A percentile compares a stretch with the other conserved stretches of the same genome.
Evolutionary conservation across 257 asterid species (phyloP).

Genomic region (Jaltomata sinuosa): DNA sequence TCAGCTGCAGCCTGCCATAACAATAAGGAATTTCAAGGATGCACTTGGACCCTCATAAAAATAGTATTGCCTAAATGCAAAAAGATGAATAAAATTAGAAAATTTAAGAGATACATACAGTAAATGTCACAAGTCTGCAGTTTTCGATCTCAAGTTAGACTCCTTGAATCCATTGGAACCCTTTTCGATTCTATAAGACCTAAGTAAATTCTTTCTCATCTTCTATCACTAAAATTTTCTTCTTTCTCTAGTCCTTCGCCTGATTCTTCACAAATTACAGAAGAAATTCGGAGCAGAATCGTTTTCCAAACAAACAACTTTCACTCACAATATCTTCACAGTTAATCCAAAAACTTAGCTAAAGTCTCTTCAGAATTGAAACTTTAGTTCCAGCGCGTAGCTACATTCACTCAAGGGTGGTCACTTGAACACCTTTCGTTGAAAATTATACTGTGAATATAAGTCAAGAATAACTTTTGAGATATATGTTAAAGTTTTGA

Average conservation of each 20-base stretch:
- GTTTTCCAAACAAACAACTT: not conserved
- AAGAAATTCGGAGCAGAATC: not conserved
- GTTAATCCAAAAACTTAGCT: not conserved
- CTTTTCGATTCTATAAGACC: not conserved
- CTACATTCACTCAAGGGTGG: no score
- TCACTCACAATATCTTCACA: not conserved
- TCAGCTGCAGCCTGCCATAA: conserved; percentile 88
- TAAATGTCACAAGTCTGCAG: not conserved
- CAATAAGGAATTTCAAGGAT: not conserved
- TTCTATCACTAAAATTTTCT: not conserved
- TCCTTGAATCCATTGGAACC: not conserved
- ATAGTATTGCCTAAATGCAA: not conserved
- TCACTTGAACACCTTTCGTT: no score
- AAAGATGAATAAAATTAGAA: not conserved
- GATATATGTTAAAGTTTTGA: no score
- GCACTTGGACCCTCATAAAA: not conserved
- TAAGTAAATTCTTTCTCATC: not conserved
- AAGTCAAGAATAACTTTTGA: no score
- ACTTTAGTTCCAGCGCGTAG: not conserved
- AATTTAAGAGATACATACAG: not conserved
- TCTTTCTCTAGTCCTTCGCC: not conserved
- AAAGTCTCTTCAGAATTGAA: not conserved
- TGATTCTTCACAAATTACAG: not conserved
- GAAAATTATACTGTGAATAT: no score
- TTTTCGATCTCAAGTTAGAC: not conserved